These are phyloP conservation scores for Pythium volutum DNA, from an alignment of 352 stramenopile species.

Conservation along the genomic window DNA sequence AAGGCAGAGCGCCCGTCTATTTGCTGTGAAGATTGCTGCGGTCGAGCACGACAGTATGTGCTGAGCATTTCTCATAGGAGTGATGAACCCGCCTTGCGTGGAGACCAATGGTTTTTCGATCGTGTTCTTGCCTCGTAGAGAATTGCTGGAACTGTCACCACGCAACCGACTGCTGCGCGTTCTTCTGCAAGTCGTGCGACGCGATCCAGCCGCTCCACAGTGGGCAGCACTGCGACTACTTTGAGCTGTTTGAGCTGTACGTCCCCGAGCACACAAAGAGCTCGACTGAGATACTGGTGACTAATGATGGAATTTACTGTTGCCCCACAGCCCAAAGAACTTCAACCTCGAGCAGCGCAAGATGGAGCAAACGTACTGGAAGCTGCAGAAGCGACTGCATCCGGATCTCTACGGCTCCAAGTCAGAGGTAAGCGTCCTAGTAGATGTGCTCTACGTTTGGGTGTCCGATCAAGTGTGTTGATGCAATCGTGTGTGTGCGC, in stretches of 20 bases:
- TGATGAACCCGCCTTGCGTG: no score
- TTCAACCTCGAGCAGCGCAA: conserved; percentile 77
- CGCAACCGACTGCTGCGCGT: conserved; percentile 73
- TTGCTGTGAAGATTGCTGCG: neutral
- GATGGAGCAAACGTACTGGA: conserved; percentile 88
- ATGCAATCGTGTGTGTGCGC: neutral
- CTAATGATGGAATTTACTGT: conserved; percentile 1
- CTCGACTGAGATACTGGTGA: neutral
- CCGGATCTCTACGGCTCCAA: conserved; percentile 85
- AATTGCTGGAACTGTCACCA: conserved; percentile 85
- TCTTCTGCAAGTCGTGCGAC: conserved; percentile 80
- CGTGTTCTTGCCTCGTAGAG: conserved; percentile 7
- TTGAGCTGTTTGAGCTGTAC: conserved; percentile 86
- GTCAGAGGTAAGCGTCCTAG: conserved; percentile 52
- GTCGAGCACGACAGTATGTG: conserved; percentile 19
- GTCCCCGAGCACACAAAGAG: conserved; percentile 1
- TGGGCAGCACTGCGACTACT: conserved; percentile 76
- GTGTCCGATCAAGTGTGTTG: no score
- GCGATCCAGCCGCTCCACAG: conserved; percentile 68
- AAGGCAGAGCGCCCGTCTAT: neutral
- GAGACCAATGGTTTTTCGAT: neutral
- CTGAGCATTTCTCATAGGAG: neutral
- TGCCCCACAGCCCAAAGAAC: conserved; percentile 52
- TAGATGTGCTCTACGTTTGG: no score
- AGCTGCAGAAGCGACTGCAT: conserved; percentile 82